phyloP scores from a whole-genome alignment of 768 basidiomycete species.

The Grammothele lineata region DNA sequence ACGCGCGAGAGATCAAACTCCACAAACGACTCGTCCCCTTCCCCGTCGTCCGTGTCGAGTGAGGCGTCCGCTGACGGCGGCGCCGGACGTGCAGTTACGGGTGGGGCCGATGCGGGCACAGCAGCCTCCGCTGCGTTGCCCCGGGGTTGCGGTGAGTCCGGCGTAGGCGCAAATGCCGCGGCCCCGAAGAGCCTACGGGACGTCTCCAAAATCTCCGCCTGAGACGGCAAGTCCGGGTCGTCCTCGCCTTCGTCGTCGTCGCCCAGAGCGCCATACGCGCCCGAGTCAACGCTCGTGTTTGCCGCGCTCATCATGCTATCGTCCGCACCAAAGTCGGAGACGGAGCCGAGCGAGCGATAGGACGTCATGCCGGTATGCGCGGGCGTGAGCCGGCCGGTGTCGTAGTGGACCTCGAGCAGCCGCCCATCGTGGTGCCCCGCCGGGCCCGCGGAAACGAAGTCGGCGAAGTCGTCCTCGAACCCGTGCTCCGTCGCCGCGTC shows the following conservation, averaged over 20 bases:
- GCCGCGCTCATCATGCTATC: no score
- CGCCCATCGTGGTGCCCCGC: constrained; percentile 8
- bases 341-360: constrained; percentile 54
- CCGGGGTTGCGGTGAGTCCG: neutral
- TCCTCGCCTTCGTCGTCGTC: constrained; percentile 3
- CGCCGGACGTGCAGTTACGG: neutral
- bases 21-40: constrained; percentile 23
- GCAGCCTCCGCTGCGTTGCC: neutral
- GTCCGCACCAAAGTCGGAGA: constrained; percentile 55
- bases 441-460: constrained; percentile 57
- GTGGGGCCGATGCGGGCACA: neutral
- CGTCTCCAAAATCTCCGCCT: constrained; percentile 27
- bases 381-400: constrained; percentile 16
- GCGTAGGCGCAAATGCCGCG: constrained; percentile 1
- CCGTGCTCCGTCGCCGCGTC: constrained; percentile 18
- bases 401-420: constrained; percentile 15
- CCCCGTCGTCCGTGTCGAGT: constrained; percentile 6
- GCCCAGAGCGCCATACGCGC: constrained; percentile 16
- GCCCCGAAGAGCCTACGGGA: constrained; percentile 28
- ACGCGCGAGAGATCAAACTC: constrained; percentile 62
- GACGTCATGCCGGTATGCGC: constrained; percentile 27
- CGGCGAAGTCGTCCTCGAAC: constrained; percentile 81
- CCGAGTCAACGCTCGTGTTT: constrained; percentile 13
- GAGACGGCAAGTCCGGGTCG: constrained; percentile 24
- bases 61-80: constrained; percentile 1